Percentiles rank a stretch among this genome's conserved stretches.
These are phyloP conservation scores for Straminergon stramineum DNA, from an alignment of 225 moss, liverwort and hornwort genomes.

Conservation along the genomic window DNA sequence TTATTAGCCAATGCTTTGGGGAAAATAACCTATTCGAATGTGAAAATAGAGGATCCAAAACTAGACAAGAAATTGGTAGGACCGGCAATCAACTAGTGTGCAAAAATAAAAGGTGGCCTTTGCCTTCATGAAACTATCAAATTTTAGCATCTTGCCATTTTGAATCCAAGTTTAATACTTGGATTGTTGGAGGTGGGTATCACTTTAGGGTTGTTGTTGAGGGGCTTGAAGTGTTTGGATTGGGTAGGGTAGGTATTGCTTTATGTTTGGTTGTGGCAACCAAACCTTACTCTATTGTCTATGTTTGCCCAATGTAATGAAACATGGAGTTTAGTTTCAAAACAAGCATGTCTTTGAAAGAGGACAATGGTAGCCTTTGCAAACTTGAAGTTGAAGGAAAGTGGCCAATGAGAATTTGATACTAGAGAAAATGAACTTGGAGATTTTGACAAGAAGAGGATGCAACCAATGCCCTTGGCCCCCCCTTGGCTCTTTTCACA, in stretches of 20 bases:
- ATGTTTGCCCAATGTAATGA: fast-evolving
- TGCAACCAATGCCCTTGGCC: background rate
- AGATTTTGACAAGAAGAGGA: background rate
- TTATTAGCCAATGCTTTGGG: background rate
- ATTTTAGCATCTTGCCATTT: background rate
- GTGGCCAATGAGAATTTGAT: background rate
- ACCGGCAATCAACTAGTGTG: fast-evolving
- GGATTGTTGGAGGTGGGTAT: fast-evolving
- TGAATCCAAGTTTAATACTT: fast-evolving
- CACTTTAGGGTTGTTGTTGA: background rate
- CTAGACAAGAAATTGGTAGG: fast-evolving
- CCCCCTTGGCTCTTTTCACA: too few relatives aligned
- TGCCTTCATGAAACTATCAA: fast-evolving
- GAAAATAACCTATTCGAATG: fast-evolving
- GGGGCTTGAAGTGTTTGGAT: too few relatives aligned
- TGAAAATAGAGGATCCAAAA: background rate
- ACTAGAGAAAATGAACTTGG: fast-evolving
- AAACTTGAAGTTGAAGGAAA: background rate
- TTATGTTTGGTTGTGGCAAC: fast-evolving
- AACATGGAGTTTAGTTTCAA: background rate
- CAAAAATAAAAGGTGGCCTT: background rate
- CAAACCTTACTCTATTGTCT: fast-evolving
- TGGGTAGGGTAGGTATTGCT: too few relatives aligned
- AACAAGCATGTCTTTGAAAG: background rate
- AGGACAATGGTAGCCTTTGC: fast-evolving